Base-by-base conservation (phyloP, 2,329 filamentous ascomycete species). In the Aspergillus sojae region DNA sequence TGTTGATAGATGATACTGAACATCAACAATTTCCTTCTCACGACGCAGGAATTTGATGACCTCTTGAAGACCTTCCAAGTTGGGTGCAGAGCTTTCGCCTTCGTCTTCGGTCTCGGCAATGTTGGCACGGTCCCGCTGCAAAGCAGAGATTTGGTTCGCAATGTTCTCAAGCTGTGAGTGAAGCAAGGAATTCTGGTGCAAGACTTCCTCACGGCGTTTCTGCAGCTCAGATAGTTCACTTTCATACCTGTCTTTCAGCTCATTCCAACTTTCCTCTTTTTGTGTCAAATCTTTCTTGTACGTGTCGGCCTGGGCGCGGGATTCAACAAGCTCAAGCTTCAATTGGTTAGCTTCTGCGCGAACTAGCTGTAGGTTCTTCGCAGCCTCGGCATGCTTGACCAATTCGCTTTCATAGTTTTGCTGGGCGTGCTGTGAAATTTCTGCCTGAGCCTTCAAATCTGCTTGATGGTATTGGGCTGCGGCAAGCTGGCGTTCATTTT, bases 11-110 rank as follows among this genome's bases (percentile, higher is more conserved):
- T 97, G 94, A 71, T 93, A 91, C 73, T 98, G 94, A n/a, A 97
- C 92, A 71, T 99, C 94, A 10, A 97, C 86, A 68, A 99, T 98
- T 75, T 98, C 95, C 82, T 98, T 99, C 80, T 99, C 96, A 48
- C 93, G 91, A 53, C 94, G 90, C 65, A 99, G 83, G 77, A 95
- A 99, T 65, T 88, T 91, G 79, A 96, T 96, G 62, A 99, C 87
- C 72, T 98, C 94, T 65, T 95, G 91, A 11, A 97, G 86, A 59
- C 91, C 92, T 68, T 93, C 91, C 11, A 89, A 81, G 46, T 87
- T 88, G 5, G 86, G 80, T 7, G 84, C 79, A 19, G 85, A 78
- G 1, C 84, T 77, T 14, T 82, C 81, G 62, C 84, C 73, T 14
- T 82, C 81, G 34, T 81, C n/a, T 19, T 52, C 78, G 32, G 77